A percentile compares a stretch with the other conserved stretches of the same genome.
Evolutionary conservation across 1,284 basidiomycete species (phyloP).

Genomic region (Pyrrhoderma noxium): DNA sequence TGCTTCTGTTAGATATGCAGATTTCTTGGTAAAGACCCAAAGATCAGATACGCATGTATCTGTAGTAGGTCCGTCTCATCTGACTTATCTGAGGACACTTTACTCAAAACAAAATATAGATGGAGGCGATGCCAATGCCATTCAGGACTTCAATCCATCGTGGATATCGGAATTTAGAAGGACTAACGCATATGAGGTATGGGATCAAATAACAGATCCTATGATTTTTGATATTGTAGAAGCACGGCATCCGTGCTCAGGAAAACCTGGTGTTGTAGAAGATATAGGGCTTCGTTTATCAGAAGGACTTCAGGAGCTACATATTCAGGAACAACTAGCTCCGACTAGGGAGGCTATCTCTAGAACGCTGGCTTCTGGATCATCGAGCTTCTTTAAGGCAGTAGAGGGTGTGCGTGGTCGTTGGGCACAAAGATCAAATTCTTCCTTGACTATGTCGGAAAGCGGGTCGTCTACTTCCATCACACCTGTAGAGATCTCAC

Average conservation of each 20-base stretch:
- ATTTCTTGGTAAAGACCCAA: slow-evolving; percentile 67
- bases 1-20: slow-evolving; percentile 79
- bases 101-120: slow-evolving; percentile 8
- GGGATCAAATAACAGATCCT: slow-evolving; percentile 84
- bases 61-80: slow-evolving; percentile 43
- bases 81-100: background rate
- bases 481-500: slow-evolving; percentile 42
- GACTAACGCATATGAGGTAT: slow-evolving; percentile 80
- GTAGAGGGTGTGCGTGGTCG: slow-evolving; percentile 78
- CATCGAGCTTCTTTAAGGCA: slow-evolving; percentile 79
- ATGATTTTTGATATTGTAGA: slow-evolving; percentile 89
- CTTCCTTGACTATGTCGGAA: slow-evolving; percentile 27
- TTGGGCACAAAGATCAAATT: slow-evolving; percentile 48
- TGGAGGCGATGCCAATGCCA: slow-evolving; percentile 39
- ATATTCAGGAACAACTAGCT: slow-evolving; percentile 82
- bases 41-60: slow-evolving; percentile 55
- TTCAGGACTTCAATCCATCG: slow-evolving; percentile 73
- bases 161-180: slow-evolving; percentile 82
- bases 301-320: slow-evolving; percentile 88
- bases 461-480: slow-evolving; percentile 25
- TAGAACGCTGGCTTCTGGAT: slow-evolving; percentile 65
- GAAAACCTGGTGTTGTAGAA: slow-evolving; percentile 79
- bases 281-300: slow-evolving; percentile 83
- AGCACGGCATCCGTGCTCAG: slow-evolving; percentile 83
- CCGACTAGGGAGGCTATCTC: slow-evolving; percentile 82